These are phyloP conservation scores for Aspergillus floridensis DNA, from an alignment of 2,329 filamentous ascomycete genomes.

Conservation along the genomic window DNA sequence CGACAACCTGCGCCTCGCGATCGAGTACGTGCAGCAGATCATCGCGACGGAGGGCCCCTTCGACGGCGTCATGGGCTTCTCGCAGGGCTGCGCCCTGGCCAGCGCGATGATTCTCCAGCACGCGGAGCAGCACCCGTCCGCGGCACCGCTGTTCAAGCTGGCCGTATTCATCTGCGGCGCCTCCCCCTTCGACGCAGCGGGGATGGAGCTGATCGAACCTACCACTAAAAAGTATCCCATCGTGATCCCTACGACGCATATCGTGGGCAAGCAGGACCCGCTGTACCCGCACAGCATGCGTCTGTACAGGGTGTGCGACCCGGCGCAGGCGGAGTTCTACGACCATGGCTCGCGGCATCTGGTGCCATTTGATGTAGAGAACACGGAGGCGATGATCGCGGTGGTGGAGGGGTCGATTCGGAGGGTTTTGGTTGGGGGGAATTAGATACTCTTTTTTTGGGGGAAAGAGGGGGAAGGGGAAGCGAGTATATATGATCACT, in stretches of 20 bases:
- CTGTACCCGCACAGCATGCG: slow-evolving; percentile 30
- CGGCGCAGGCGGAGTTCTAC: slow-evolving; percentile 29
- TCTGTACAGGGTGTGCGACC: slow-evolving; percentile 36
- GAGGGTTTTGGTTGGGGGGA: slow-evolving; percentile 16
- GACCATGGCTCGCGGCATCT: slow-evolving; percentile 38
- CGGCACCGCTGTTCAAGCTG: slow-evolving; percentile 27
- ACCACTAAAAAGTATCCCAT: slow-evolving; percentile 20
- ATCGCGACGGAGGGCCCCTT: slow-evolving; percentile 30
- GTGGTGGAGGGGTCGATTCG: slow-evolving; percentile 27
- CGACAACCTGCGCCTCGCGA: slow-evolving; percentile 22
- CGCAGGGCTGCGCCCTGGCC: slow-evolving; percentile 32
- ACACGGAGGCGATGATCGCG: slow-evolving; percentile 27
- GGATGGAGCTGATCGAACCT: slow-evolving; percentile 16
- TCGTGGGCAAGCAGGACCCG: slow-evolving; percentile 38
- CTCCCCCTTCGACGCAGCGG: slow-evolving; percentile 25
- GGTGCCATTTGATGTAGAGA: slow-evolving; percentile 33
- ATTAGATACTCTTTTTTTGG: not conserved
- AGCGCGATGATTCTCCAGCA: slow-evolving; percentile 25
- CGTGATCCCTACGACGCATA: slow-evolving; percentile 40
- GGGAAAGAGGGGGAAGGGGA: not conserved
- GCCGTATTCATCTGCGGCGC: slow-evolving; percentile 34
- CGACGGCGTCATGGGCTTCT: slow-evolving; percentile 34
- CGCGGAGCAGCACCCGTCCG: slow-evolving; percentile 15
- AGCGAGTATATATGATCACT: not conserved
- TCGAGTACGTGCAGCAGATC: slow-evolving; percentile 21